These are phyloP conservation scores for Termitomyces sp. DNA, from an alignment of 768 basidiomycete species.

Conservation along the genomic window DNA sequence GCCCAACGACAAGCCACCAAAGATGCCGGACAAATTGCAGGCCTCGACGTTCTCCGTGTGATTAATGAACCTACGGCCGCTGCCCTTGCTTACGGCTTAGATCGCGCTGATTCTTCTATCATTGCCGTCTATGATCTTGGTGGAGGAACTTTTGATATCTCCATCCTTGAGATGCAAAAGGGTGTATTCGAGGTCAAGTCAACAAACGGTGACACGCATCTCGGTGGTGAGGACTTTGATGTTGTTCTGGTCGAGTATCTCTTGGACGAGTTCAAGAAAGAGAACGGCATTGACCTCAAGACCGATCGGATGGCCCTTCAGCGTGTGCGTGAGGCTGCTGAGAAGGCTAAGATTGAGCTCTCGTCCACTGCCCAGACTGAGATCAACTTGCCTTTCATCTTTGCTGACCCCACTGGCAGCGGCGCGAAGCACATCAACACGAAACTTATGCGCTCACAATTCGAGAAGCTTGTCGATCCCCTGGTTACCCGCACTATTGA, in stretches of 20 bases:
- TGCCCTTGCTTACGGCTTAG: slow-evolving; percentile 96
- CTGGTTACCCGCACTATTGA: slow-evolving; percentile 89
- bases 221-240: slow-evolving; percentile 96
- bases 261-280: slow-evolving; percentile 91
- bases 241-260: slow-evolving; percentile 83
- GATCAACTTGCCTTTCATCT: slow-evolving; percentile 97
- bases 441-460: slow-evolving; percentile 83
- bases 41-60: slow-evolving; percentile 94
- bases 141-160: slow-evolving; percentile 99
- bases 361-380: slow-evolving; percentile 95
- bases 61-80: slow-evolving; percentile 99
- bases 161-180: slow-evolving; percentile 98
- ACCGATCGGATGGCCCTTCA: slow-evolving; percentile 96
- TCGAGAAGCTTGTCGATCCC: slow-evolving; percentile 78
- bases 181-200: slow-evolving; percentile 99
- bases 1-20: slow-evolving; percentile 99
- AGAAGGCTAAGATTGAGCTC: slow-evolving; percentile 99
- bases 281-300: slow-evolving; percentile 73
- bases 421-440: slow-evolving; percentile 97
- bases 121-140: slow-evolving; percentile 99
- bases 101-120: slow-evolving; percentile 75
- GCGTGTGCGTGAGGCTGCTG: slow-evolving; percentile 97
- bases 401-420: slow-evolving; percentile 89
- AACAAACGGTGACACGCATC: slow-evolving; percentile 97
- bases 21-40: slow-evolving; percentile 95